Evolutionary conservation across 2,329 filamentous ascomycete species (phyloP).

Genomic region (Aspergillus proliferans): DNA sequence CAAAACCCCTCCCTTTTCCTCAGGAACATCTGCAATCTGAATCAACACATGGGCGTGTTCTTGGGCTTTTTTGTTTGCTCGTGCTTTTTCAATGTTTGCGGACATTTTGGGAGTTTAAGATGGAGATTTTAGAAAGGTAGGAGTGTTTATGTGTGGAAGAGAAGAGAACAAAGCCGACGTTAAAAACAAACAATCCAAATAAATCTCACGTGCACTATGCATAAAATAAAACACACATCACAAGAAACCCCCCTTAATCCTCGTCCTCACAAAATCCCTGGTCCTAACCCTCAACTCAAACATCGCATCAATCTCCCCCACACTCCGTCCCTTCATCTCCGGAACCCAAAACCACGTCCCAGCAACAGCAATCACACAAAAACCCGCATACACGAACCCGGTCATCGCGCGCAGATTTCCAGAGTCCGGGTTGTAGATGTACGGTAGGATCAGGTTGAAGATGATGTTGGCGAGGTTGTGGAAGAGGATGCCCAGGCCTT

Average conservation of each 20-base stretch:
- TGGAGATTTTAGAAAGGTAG: not conserved
- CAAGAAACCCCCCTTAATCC: not conserved
- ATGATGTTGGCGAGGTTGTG: conserved; percentile 37
- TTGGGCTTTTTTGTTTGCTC: not conserved
- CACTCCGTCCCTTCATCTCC: conserved; percentile 48
- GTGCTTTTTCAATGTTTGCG: not conserved
- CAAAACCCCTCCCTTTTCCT: not conserved
- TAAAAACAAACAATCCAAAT: not conserved
- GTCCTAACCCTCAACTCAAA: conserved; percentile 20
- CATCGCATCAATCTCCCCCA: conserved; percentile 44
- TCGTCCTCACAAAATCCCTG: conserved; percentile 20
- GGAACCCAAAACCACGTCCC: conserved; percentile 45
- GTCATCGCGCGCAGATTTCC: conserved; percentile 38
- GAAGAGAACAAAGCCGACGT: not conserved
- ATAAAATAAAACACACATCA: not conserved
- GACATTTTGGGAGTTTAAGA: not conserved
- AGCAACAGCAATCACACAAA: conserved; percentile 24
- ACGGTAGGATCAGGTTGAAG: conserved; percentile 45
- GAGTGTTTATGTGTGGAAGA: not conserved
- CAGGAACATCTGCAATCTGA: not conserved
- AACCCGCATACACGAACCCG: conserved; percentile 35
- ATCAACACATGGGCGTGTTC: not conserved
- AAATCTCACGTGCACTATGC: not conserved
- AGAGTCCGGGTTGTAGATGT: conserved; percentile 46
- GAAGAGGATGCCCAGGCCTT: conserved; percentile 38